phyloP scores from a whole-genome alignment of 495 filamentous ascomycete species.

The Aspergillus affinis region DNA sequence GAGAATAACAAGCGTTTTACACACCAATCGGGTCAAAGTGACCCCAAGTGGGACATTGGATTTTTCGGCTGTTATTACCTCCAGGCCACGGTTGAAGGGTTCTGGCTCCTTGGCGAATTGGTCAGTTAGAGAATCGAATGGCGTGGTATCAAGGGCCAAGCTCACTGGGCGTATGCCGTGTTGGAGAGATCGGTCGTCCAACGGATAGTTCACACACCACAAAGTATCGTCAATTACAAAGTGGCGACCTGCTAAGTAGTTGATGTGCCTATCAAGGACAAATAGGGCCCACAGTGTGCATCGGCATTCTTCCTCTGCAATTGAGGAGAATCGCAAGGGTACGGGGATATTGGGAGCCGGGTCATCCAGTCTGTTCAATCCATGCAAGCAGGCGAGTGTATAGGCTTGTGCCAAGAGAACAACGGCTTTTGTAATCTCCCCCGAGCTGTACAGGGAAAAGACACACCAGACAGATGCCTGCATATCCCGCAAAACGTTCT shows the following conservation, averaged over 20 bases:
- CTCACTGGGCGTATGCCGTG: conserved; percentile 3
- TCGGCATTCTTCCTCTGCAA: conserved; percentile 6
- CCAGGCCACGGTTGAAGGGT: neutral
- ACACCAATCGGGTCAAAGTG: conserved; percentile 2
- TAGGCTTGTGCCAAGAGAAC: conserved; percentile 6
- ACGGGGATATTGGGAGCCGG: conserved; percentile 3
- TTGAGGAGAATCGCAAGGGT: conserved; percentile 3
- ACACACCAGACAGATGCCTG: conserved; percentile 7
- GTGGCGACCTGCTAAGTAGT: conserved; percentile 7
- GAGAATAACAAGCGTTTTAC: conserved; percentile 2
- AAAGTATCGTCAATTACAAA: conserved; percentile 6
- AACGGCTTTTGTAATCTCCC: conserved; percentile 5
- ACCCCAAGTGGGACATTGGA: conserved; percentile 1
- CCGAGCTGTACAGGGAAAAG: conserved; percentile 7
- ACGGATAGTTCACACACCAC: conserved; percentile 8
- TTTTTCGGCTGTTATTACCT: neutral
- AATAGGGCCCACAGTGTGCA: conserved; percentile 7
- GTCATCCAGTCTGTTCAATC: conserved; percentile 7
- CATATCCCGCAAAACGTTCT: conserved; percentile 4
- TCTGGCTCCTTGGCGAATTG: neutral
- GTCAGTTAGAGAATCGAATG: too few species aligned
- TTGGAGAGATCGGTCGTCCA: conserved; percentile 5
- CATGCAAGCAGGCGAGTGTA: conserved; percentile 3
- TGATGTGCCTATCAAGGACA: conserved; percentile 7
- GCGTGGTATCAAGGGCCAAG: too few species aligned